These are phyloP conservation scores for Russula brevipes DNA, from an alignment of 768 basidiomycete genomes.

Conservation along the genomic window DNA sequence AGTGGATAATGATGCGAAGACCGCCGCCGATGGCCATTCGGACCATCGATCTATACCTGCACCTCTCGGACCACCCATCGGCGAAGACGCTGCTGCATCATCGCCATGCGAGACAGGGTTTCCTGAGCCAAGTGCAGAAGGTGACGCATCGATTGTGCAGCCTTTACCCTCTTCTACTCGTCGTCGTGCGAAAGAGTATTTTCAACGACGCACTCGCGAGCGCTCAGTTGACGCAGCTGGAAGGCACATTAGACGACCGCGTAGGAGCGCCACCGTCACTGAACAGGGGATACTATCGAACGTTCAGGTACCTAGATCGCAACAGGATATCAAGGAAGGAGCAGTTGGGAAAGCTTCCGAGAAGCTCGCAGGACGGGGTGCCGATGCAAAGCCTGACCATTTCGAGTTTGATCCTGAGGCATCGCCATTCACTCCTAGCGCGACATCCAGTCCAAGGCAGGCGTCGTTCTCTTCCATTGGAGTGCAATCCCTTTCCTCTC, in stretches of 20 bases:
- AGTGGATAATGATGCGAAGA: background rate
- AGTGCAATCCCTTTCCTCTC: constrained; percentile 16
- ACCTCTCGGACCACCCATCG: background rate
- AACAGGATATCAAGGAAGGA: background rate
- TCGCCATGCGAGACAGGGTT: background rate
- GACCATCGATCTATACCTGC: background rate
- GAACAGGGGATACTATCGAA: background rate
- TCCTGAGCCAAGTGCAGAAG: background rate
- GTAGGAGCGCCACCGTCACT: background rate
- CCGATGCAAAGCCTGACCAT: background rate
- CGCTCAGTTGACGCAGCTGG: constrained; percentile 15
- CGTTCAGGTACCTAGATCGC: background rate
- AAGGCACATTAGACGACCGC: background rate
- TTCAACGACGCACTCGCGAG: constrained; percentile 22
- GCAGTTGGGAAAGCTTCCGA: background rate
- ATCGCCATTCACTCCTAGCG: constrained; percentile 21
- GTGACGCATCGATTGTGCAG: constrained; percentile 4
- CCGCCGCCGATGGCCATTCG: background rate
- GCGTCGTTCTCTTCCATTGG: constrained; percentile 6
- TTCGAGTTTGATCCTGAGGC: constrained; percentile 21
- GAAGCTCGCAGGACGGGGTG: background rate
- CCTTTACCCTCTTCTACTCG: constrained; percentile 19
- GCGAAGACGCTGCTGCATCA: background rate
- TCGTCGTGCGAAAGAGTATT: constrained; percentile 22
- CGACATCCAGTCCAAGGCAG: constrained; percentile 23